Evolutionary conservation across 345 rosid species (phyloP).

Genomic region (Lepidium africanum): DNA sequence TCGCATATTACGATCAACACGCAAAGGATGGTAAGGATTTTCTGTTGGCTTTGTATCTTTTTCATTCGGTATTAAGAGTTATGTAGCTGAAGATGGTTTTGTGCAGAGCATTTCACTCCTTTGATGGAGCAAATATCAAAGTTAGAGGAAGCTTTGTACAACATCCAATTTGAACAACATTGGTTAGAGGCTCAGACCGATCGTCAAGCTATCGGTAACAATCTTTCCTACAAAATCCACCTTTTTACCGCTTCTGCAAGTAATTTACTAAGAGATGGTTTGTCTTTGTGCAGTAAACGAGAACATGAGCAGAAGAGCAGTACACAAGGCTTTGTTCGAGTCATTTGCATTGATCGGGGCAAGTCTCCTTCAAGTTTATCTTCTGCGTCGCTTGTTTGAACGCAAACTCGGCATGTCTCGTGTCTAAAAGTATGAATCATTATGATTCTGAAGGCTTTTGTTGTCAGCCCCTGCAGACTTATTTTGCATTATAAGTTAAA

Average conservation of each 20-base stretch:
- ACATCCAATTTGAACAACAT: constrained; percentile 71
- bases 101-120: constrained; percentile 58
- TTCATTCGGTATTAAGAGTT: not conserved
- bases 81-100: not conserved
- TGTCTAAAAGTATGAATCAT: constrained; percentile 29
- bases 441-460: not conserved
- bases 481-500: not conserved
- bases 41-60: not conserved
- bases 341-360: constrained; percentile 51
- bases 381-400: constrained; percentile 61
- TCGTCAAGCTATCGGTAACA: constrained; percentile 55
- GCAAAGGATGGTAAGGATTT: constrained; percentile 51
- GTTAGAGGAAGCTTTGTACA: constrained; percentile 61
- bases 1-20: constrained; percentile 53
- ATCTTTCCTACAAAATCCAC: not conserved
- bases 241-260: not conserved
- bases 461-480: constrained; percentile 3
- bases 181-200: constrained; percentile 81
- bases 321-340: constrained; percentile 64
- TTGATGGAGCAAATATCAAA: constrained; percentile 55
- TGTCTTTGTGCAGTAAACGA: constrained; percentile 45
- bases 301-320: constrained; percentile 51
- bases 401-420: constrained; percentile 60
- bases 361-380: constrained; percentile 55
- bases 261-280: not conserved